Base-by-base conservation (phyloP, 441 rosid species). In the Erodium texanum region DNA sequence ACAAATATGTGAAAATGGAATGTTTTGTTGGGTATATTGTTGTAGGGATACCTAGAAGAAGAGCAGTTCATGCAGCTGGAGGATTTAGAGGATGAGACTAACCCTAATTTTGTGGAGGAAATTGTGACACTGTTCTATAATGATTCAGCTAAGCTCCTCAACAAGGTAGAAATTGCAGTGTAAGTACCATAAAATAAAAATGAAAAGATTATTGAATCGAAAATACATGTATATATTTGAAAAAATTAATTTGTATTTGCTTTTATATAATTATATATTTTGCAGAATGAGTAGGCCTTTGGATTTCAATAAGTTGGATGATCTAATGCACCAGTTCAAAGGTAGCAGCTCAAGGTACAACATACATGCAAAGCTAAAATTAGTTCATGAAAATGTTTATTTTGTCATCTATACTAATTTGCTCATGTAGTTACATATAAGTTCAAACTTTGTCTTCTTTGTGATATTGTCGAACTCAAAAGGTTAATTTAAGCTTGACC, bases 81-180 rank as follows among this genome's bases (percentile, higher is more conserved):
- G 76, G 89, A 85, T n/a, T 71, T 87, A 54, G 85, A 85, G 63
- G 92, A 87, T 75, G 92, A 82, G 34, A 73, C 83, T 2, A 85
- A 82, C 70, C 92, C 92, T 1, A 78, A 83, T 64, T 87, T 87
- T 66, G 92, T 82, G 0, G 86, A 87, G 71, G 92, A 87, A 76
- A 68, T 85, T 24, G 89, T 82, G 24, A 71, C 85, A 11, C 63
- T 84, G 7, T 87, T 71, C 24, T 83, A 85, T 65, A 76, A 63
- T 23, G 85, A 85, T 62, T 87, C 92, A 3, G 81, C 85, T 2
- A 75, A 86, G 73, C 65, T 83, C 19, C 72, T 87, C 56, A 76
- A 78, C 24, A 82, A 69, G 74, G 82, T 87, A 41, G 92, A 87
- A 14, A 84, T 74, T 19, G 77, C 89, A 62, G 61, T 87, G 92